phyloP scores from a whole-genome alignment of 1,284 basidiomycete species.

The Naganishia cerealis region DNA sequence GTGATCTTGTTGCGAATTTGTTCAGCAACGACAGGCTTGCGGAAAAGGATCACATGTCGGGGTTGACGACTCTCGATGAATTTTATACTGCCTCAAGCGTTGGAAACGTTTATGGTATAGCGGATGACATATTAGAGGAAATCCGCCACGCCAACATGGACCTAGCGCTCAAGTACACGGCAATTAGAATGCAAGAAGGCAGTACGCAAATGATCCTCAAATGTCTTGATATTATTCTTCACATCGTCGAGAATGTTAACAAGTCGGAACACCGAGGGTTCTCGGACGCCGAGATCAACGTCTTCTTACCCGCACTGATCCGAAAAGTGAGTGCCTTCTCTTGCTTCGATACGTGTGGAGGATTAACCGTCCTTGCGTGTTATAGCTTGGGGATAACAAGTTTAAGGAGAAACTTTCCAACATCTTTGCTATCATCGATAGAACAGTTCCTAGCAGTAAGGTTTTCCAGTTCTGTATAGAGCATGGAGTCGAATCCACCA shows the following conservation, averaged over 20 bases:
- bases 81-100: slow-evolving; percentile 65
- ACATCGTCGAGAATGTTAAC: slow-evolving; percentile 70
- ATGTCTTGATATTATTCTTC: slow-evolving; percentile 83
- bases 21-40: slow-evolving; percentile 97
- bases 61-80: slow-evolving; percentile 70
- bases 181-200: slow-evolving; percentile 85
- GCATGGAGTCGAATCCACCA: slow-evolving; percentile 81
- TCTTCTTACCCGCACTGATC: slow-evolving; percentile 86
- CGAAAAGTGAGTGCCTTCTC: slow-evolving; percentile 67
- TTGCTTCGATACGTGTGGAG: not conserved
- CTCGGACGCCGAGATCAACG: slow-evolving; percentile 80
- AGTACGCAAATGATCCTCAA: slow-evolving; percentile 87
- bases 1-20: slow-evolving; percentile 72
- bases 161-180: slow-evolving; percentile 88
- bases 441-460: slow-evolving; percentile 52
- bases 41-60: slow-evolving; percentile 85
- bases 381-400: slow-evolving; percentile 59
- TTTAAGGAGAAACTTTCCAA: slow-evolving; percentile 54
- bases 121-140: slow-evolving; percentile 62
- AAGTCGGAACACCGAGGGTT: slow-evolving; percentile 72
- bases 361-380: not conserved
- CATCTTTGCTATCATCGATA: slow-evolving; percentile 57
- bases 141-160: slow-evolving; percentile 88
- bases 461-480: slow-evolving; percentile 83
- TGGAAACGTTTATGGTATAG: slow-evolving; percentile 62